These are phyloP conservation scores for Trichomonas gallinae DNA, from an alignment of 208 protist species.

Conservation along the genomic window DNA sequence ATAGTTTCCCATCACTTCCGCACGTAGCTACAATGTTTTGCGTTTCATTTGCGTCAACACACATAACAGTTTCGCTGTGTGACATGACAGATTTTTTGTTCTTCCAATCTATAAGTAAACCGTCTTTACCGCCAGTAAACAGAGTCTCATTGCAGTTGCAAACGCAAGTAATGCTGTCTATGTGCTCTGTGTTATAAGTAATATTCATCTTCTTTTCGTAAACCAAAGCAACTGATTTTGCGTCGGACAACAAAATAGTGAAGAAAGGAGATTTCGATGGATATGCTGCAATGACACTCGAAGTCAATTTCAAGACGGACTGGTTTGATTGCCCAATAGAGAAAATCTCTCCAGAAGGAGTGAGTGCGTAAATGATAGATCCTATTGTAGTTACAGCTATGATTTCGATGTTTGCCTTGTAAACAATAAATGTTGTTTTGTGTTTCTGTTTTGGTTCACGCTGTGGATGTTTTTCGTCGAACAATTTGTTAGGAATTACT, in stretches of 20 bases:
- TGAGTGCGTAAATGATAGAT: neutral
- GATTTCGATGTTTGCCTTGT: neutral
- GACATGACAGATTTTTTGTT: neutral
- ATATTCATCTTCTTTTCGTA: neutral
- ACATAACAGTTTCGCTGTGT: neutral
- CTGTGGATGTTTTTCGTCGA: neutral
- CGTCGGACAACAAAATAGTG: neutral
- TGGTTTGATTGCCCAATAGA: neutral
- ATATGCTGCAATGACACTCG: neutral
- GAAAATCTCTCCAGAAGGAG: neutral
- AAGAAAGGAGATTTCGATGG: neutral
- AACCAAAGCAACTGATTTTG: neutral
- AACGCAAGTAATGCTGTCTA: neutral
- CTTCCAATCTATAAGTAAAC: neutral
- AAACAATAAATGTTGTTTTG: neutral
- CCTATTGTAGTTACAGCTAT: neutral
- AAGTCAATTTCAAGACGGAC: neutral
- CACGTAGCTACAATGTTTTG: neutral
- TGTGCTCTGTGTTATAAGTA: neutral
- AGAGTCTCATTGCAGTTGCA: neutral
- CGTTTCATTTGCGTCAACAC: neutral
- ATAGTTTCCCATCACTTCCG: neutral
- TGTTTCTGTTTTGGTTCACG: neutral
- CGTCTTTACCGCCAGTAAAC: neutral
- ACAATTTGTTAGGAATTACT: neutral